phyloP scores from a whole-genome alignment of 208 protist genomes.

The Wallacemonas sp. region DNA sequence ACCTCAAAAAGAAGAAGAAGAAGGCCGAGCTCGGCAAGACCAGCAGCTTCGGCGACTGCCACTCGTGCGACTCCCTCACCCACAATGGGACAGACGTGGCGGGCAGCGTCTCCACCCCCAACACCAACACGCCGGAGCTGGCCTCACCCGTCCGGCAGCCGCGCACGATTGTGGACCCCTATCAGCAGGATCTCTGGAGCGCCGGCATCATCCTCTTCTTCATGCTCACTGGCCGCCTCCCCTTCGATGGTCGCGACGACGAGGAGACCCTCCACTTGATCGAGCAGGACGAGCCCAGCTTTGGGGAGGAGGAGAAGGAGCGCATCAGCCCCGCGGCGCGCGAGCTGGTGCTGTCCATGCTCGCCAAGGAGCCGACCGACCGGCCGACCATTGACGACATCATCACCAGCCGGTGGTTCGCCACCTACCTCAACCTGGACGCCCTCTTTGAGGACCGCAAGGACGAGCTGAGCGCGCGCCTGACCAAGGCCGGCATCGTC shows the following conservation, averaged over 20 bases:
- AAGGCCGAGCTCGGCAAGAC: slow-evolving; percentile 5
- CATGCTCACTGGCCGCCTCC: slow-evolving; percentile 95
- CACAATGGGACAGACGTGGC: not conserved
- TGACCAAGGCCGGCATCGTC: slow-evolving; percentile 16
- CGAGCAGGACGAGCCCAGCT: slow-evolving; percentile 49
- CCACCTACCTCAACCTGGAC: slow-evolving; percentile 45
- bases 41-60: not conserved
- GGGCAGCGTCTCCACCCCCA: not conserved
- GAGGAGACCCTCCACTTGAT: slow-evolving; percentile 94
- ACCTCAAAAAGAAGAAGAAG: slow-evolving; percentile 24
- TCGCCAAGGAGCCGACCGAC: slow-evolving; percentile 82
- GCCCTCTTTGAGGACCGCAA: slow-evolving; percentile 68
- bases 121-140: not conserved
- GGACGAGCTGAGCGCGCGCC: slow-evolving; percentile 32
- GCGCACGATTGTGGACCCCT: slow-evolving; percentile 54
- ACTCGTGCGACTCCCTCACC: slow-evolving; percentile 10
- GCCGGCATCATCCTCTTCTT: slow-evolving; percentile 93
- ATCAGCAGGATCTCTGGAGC: slow-evolving; percentile 92
- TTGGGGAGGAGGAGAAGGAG: slow-evolving; percentile 66
- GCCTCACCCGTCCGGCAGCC: not conserved
- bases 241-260: slow-evolving; percentile 94
- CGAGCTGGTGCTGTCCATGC: slow-evolving; percentile 68
- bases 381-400: slow-evolving; percentile 87
- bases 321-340: slow-evolving; percentile 70
- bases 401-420: slow-evolving; percentile 87